Percentiles rank a stretch among this genome's conserved stretches.
These are phyloP conservation scores for Toxoplasma gondii DNA, from an alignment of 169 alveolate species.

Conservation along the genomic window DNA sequence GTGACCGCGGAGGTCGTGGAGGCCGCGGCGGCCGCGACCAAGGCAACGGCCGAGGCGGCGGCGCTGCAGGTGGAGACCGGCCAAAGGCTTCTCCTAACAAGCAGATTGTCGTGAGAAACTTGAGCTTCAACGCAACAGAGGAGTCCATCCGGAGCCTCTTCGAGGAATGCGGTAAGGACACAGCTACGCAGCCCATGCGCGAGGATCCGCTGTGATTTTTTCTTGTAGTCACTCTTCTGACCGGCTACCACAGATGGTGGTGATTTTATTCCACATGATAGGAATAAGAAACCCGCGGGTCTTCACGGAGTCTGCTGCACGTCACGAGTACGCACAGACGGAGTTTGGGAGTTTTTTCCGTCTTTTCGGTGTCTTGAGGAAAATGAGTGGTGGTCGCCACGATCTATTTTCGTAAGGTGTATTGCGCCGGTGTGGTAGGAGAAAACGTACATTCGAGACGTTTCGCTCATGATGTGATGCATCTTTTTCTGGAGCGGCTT, in stretches of 20 bases:
- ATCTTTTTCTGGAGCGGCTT: no score
- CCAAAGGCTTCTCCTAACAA: constrained; percentile 54
- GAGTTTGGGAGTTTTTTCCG: no score
- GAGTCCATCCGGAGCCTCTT: constrained; percentile 79
- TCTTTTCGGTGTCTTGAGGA: no score
- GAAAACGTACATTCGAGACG: no score
- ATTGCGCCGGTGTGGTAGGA: no score
- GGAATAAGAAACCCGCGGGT: background rate
- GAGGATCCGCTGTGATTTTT: background rate
- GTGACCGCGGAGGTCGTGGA: constrained; percentile 72
- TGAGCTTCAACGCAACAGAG: constrained; percentile 79
- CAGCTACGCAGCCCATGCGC: no score
- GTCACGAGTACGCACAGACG: no score
- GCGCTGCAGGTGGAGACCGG: constrained; percentile 15
- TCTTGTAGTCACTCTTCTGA: background rate
- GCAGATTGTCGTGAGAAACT: constrained; percentile 75
- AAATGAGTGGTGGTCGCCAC: no score
- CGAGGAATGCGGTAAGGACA: constrained; percentile 79
- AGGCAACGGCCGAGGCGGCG: constrained; percentile 67
- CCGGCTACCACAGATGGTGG: background rate
- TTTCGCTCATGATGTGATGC: no score
- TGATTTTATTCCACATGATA: background rate
- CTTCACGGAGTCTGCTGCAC: no score
- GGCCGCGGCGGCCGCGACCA: constrained; percentile 44
- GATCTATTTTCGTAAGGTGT: no score